Evolutionary conservation across 140 eudicot genomes (phyloP), one percentile per base, ranked within the genome.

Genomic region (Oenanthe javanica): DNA sequence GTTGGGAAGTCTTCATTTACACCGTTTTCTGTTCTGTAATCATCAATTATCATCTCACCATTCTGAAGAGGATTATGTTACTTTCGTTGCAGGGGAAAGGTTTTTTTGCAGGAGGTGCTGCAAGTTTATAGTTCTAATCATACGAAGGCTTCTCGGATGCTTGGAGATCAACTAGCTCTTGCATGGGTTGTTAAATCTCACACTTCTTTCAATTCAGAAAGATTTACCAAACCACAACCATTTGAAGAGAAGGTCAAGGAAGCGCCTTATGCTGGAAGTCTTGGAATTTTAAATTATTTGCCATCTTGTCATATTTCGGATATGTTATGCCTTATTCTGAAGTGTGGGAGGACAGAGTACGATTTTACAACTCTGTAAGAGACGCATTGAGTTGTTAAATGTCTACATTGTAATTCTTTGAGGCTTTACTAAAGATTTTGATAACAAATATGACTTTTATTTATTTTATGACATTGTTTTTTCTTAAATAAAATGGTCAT

Each of bases 231-330:
- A 77, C 85, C 79, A 40, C 77, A 83, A 81, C 81, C 97, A 61
- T 95, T 95, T 79, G 67, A 84, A 46, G 93, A 92, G 87, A 86
- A 97, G 98, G 79, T 93, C 97, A 14, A 89, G 97, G 80, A 93
- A 93, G 79, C 90, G 96, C 3, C 96, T 92, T 16, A 94, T 94
- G 98, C 94, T 94, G 47, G 98, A 94, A 36, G 85, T 82, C 98
- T 78, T 94, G 98, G 98, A 90, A 90, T 85, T 94, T 85, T 83
- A 82, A 87, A 86, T 82, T 86, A 91, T 13, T 86, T 88, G 7
- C 54, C 92, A 21, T 86, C 91, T 66, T 82, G 40, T 36, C 40
- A 36, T 36, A 36, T 36, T 36, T 36, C 40, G 40, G 40, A 36
- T 36, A 36, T 36, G 40, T 36, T 36, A 36, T 36, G 40, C 40